These are phyloP conservation scores for Vicia villosa DNA, from an alignment of 306 rosid species.

Conservation along the genomic window DNA sequence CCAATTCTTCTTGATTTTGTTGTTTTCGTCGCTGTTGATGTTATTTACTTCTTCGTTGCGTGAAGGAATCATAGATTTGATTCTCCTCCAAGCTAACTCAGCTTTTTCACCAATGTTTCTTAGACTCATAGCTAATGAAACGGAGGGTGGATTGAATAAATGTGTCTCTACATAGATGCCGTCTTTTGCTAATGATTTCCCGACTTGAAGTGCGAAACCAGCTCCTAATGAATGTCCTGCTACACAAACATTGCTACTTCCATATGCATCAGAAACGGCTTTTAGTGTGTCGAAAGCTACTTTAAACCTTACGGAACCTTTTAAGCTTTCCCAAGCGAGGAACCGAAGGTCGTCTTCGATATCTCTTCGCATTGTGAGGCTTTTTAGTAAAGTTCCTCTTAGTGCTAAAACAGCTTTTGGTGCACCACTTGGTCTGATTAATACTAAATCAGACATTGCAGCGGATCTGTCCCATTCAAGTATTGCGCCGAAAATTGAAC, in stretches of 20 bases:
- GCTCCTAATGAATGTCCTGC: constrained; percentile 98
- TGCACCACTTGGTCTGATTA: constrained; percentile 88
- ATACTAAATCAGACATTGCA: constrained; percentile 69
- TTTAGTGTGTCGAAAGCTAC: constrained; percentile 63
- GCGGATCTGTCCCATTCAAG: constrained; percentile 95
- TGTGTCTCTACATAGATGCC: constrained; percentile 85
- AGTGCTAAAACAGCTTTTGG: constrained; percentile 79
- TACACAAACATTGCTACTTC: constrained; percentile 77
- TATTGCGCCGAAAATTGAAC: constrained; percentile 90
- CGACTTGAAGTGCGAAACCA: constrained; percentile 93
- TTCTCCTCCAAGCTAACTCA: constrained; percentile 72
- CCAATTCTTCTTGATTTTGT: constrained; percentile 55
- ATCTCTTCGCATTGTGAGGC: constrained; percentile 74
- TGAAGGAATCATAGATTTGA: constrained; percentile 69
- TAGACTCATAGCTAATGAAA: constrained; percentile 84
- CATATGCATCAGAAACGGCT: constrained; percentile 59
- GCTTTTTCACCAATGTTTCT: constrained; percentile 86
- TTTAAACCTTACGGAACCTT: constrained; percentile 84
- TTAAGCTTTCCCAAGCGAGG: constrained; percentile 93
- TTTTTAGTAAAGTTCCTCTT: constrained; percentile 82
- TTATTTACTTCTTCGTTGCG: constrained; percentile 38
- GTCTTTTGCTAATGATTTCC: constrained; percentile 86
- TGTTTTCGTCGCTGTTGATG: constrained; percentile 38
- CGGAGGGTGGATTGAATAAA: constrained; percentile 93
- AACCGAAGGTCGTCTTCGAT: constrained; percentile 89